phyloP scores from a whole-genome alignment of 305 asterid species.

The Rubia peregrina region DNA sequence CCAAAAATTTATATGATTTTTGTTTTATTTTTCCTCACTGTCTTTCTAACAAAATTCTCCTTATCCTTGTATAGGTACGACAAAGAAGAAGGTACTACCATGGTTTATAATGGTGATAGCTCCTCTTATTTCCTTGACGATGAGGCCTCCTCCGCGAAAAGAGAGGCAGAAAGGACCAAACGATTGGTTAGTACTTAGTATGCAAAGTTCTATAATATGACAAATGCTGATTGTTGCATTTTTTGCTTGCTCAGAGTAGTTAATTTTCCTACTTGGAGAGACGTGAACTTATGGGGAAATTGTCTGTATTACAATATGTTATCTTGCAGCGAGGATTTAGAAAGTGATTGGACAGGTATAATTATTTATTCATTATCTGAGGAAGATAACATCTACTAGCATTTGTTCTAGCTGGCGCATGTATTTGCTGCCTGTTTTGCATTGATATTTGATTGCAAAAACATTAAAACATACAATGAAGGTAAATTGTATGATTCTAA shows the following conservation, averaged over 20 bases:
- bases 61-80: constrained; percentile 66
- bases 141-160: constrained; percentile 87
- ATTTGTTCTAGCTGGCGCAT: no score
- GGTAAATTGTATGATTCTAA: no score
- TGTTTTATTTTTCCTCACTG: no score
- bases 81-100: constrained; percentile 81
- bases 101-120: constrained; percentile 50
- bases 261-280: background rate
- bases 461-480: no score
- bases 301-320: background rate
- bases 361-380: no score
- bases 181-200: constrained; percentile 44
- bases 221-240: background rate
- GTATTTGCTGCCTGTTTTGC: no score
- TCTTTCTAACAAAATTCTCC: constrained; percentile 2
- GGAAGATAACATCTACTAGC: no score
- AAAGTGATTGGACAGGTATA: background rate
- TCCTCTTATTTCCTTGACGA: constrained; percentile 78
- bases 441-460: no score
- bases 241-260: no score
- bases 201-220: background rate
- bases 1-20: no score
- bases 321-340: background rate
- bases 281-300: background rate
- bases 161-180: constrained; percentile 86